Evolutionary conservation across 805 yeast species (phyloP), one percentile per base, ranked within the genome.

Genomic region (Jamesozyma piceae): DNA sequence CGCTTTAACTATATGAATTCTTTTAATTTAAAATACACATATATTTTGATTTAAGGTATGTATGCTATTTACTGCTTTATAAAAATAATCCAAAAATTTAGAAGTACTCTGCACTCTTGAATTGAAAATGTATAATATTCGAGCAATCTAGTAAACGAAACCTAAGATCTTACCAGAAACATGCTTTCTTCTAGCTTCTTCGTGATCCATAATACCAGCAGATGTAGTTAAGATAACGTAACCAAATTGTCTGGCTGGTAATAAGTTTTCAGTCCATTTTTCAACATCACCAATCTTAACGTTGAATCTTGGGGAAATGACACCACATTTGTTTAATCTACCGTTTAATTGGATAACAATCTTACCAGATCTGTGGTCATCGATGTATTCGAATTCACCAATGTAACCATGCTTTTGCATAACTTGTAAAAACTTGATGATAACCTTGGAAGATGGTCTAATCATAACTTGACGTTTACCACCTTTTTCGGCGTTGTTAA

Each of bases 101-200:
- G 28, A 24, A 24, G 6, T 24, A 24, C 15, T n/a, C 17, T 31
- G 17, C 17, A 24, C 28, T 24, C 6, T 24, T 11, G 6, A 24
- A 24, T 24, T 24, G 28, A 24, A 24, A 24, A 24, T 24, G 28
- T 24, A 24, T 24, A 24, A 11, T 24, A 24, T 30, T 30, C 18
- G 26, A 22, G 15, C 18, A 28, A 38, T 41, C 63, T 83, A 89
- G 80, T 89, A 89, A 54, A 89, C 96, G 77, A 86, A 89, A 68
- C 97, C 97, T 67, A 89, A 81, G 72, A 89, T 83, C 80, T 89
- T 89, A 72, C 97, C 97, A 58, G 97, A 86, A 60, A 89, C 97
- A 76, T 89, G 97, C 84, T 90, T 90, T 81, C 97, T 84, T 82
- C 95, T 86, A 65, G 97, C 97, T 78, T 90, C 97, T 78, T 90